Evolutionary conservation across 2,329 filamentous ascomycete genomes (phyloP), one percentile per base, ranked within the genome.

Genomic region (Hypoxylon sp.): DNA sequence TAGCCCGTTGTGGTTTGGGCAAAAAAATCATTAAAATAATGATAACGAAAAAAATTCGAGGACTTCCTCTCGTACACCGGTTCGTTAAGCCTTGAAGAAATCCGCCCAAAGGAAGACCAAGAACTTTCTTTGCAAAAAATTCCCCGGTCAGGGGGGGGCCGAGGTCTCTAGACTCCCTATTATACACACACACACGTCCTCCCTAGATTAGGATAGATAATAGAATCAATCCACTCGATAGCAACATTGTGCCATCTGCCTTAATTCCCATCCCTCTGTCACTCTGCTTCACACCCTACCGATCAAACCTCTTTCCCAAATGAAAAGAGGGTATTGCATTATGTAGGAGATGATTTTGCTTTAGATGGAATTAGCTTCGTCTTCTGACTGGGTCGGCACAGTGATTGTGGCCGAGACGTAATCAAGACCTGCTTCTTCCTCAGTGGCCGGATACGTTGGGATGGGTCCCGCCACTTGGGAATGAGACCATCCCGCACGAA

Each of bases 261-360:
- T 44, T 57, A 29, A 9, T 25, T 25, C 21, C 50, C 52, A 55
- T 55, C 50, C 50, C 38, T 59, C 51, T 52, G 46, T 51, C 55
- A 43, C 47, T 45, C 56, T 38, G 46, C 35, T 63, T 63, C 56
- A 59, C 61, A 63, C 63, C 63, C 59, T 65, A 63, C 56, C 51
- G 30, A 53, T 35, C 57, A 37, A 32, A 42, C 47, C 43, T 54
- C 54, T 45, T 58, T 60, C 55, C 55, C 55, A 61, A 60, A 34
- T 52, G 54, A 50, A 52, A 53, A 56, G 40, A 51, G 46, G 51
- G 26, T 47, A 45, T 44, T 36, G 21, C 49, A 42, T 38, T 55
- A 50, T 57, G 51, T 57, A 52, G 42, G 49, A 44, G 29, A 47
- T 26, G 26, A 40, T 41, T 47, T 47, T 52, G 51, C 48, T 47